Evolutionary conservation across 495 filamentous ascomycete species (phyloP).

Genomic region (Wilcoxina mikolae): DNA sequence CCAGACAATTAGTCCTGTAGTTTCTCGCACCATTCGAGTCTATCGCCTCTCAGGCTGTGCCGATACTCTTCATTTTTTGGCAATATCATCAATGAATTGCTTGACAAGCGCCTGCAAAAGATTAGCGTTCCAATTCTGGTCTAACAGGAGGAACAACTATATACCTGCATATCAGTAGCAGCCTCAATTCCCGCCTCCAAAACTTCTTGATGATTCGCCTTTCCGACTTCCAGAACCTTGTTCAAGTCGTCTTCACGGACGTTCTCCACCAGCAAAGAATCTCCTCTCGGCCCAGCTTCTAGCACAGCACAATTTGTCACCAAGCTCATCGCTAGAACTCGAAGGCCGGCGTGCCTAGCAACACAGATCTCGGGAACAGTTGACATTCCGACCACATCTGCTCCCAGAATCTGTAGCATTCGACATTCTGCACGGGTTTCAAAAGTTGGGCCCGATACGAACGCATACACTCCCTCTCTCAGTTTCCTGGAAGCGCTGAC

Average conservation of each 20-base stretch:
- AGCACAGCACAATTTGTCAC: constrained; percentile 63
- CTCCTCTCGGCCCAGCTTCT: constrained; percentile 47
- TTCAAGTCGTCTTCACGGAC: constrained; percentile 37
- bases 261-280: constrained; percentile 33
- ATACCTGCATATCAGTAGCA: constrained; percentile 50
- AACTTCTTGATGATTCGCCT: constrained; percentile 60
- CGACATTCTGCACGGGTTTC: constrained; percentile 67
- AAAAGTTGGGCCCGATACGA: constrained; percentile 59
- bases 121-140: neutral
- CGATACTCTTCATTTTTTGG: neutral
- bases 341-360: constrained; percentile 53
- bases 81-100: constrained; percentile 25
- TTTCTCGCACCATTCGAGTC: too few species aligned
- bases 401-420: constrained; percentile 50
- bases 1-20: too few species aligned
- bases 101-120: constrained; percentile 17
- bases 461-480: constrained; percentile 65
- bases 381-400: constrained; percentile 66
- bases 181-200: constrained; percentile 48
- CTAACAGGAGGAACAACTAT: neutral
- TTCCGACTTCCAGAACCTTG: constrained; percentile 45
- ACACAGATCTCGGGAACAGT: constrained; percentile 65
- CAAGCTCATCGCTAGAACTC: constrained; percentile 57
- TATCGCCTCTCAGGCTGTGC: too few species aligned
- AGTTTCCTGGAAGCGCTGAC: constrained; percentile 29